phyloP scores from a whole-genome alignment of 805 yeast genomes.

The Candida taoyuanica region DNA sequence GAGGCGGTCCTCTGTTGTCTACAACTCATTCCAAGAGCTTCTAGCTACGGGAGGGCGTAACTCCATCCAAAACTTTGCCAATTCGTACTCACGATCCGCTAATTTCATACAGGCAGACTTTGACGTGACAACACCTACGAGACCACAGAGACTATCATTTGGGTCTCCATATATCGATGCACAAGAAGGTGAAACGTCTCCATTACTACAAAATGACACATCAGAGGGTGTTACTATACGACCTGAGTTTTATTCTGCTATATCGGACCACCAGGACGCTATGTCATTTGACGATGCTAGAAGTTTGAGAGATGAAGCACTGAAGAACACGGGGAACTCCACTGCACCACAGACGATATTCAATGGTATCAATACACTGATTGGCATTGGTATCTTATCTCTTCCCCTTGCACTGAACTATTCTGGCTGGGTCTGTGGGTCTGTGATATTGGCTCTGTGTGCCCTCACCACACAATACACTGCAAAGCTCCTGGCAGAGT shows the following conservation, averaged over 20 bases:
- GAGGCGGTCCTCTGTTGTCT: conserved; percentile 19
- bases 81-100: conserved; percentile 25
- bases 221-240: too few species aligned
- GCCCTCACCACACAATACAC: conserved; percentile 50
- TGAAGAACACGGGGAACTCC: conserved; percentile 34
- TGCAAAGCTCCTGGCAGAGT: conserved; percentile 49
- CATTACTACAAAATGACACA: conserved; percentile 11
- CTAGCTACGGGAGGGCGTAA: conserved; percentile 24
- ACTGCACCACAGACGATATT: conserved; percentile 74
- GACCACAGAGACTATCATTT: conserved; percentile 17
- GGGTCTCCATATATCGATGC: conserved; percentile 12
- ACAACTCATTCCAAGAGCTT: conserved; percentile 26
- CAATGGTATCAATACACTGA: conserved; percentile 70
- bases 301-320: conserved; percentile 15
- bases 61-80: conserved; percentile 24
- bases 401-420: conserved; percentile 64
- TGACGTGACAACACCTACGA: conserved; percentile 18
- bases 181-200: conserved; percentile 9
- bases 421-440: conserved; percentile 63
- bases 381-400: conserved; percentile 73
- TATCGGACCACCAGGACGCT: too few species aligned
- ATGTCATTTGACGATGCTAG: conserved; percentile 8
- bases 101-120: conserved; percentile 27
- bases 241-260: too few species aligned
- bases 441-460: conserved; percentile 36